Conservation (phyloP, 768 basidiomycete species). For the Artomyces pyxidatus region DNA sequence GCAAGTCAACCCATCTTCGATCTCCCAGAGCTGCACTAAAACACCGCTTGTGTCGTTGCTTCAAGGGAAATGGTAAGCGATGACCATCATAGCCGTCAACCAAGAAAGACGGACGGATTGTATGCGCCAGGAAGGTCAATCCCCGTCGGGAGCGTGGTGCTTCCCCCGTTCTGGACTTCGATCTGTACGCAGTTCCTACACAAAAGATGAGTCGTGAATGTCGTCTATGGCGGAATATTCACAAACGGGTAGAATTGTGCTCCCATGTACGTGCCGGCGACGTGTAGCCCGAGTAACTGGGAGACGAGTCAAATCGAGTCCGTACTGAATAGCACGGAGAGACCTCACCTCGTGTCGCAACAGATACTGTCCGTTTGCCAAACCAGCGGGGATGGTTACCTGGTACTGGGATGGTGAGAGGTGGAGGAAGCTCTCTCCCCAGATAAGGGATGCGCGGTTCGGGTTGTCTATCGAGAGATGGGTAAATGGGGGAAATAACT, state of each 20-base stretch:
- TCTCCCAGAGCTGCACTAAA: constrained; percentile 10
- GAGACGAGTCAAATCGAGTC: not conserved
- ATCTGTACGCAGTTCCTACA: constrained; percentile 18
- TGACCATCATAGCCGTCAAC: not conserved
- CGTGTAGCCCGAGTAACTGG: constrained; percentile 14
- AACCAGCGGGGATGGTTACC: constrained; percentile 17
- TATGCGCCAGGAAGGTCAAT: constrained; percentile 15
- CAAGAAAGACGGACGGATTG: constrained; percentile 10
- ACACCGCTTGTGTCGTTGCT: constrained; percentile 6
- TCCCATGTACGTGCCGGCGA: constrained; percentile 9
- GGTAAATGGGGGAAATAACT: not conserved
- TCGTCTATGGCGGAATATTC: not conserved
- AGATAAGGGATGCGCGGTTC: constrained; percentile 3
- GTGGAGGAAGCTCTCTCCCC: constrained; percentile 12
- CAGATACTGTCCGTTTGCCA: constrained; percentile 20
- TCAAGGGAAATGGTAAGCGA: not conserved
- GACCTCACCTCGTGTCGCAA: constrained; percentile 19
- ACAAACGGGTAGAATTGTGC: constrained; percentile 18
- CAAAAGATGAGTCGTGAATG: not conserved
- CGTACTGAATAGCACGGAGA: not conserved
- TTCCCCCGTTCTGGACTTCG: constrained; percentile 18
- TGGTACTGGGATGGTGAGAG: constrained; percentile 6
- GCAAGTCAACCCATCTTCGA: constrained; percentile 7
- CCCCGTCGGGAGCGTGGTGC: constrained; percentile 1
- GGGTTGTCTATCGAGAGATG: constrained; percentile 9